A percentile compares a stretch with the other conserved stretches of the same genome.
These are phyloP conservation scores for Vitrella brassicaformis DNA, from an alignment of 73 alveolate species.

Conservation along the genomic window DNA sequence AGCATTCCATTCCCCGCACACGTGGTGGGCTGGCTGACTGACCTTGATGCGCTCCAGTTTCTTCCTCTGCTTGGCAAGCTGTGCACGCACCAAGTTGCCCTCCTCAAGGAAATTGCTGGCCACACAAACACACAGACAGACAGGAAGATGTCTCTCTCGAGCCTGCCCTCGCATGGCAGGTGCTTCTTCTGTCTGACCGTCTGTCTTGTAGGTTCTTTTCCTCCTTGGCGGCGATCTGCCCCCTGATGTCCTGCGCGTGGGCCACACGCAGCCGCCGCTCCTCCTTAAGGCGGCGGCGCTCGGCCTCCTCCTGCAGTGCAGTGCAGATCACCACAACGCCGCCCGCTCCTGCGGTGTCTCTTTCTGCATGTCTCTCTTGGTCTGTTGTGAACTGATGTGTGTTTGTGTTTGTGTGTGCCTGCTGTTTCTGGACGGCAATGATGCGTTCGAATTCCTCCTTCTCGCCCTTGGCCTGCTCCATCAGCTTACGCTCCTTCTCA, in stretches of 20 bases:
- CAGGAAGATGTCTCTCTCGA: too few relatives aligned
- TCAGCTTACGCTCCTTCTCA: constrained; percentile 50
- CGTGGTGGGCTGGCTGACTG: too few relatives aligned
- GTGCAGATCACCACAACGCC: too few relatives aligned
- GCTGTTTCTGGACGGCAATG: constrained; percentile 20
- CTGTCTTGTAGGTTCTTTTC: constrained; percentile 44
- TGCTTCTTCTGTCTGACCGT: too few relatives aligned
- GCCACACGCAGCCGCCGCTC: constrained; percentile 39
- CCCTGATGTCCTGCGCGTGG: constrained; percentile 41
- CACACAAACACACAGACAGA: too few relatives aligned
- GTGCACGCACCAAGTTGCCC: constrained; percentile 8
- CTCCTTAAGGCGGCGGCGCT: constrained; percentile 30
- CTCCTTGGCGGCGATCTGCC: constrained; percentile 41
- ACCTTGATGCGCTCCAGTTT: not conserved
- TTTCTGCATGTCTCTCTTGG: too few relatives aligned
- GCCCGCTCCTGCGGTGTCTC: too few relatives aligned
- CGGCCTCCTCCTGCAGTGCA: constrained; percentile 37
- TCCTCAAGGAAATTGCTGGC: constrained; percentile 49
- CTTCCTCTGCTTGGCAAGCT: not conserved
- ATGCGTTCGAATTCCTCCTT: constrained; percentile 46
- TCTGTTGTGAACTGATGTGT: too few relatives aligned
- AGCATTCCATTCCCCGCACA: too few relatives aligned
- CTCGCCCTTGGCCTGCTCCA: constrained; percentile 52
- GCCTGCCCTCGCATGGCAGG: too few relatives aligned
- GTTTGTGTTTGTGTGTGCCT: too few relatives aligned